These are phyloP conservation scores for Sporothrix dimorphospora DNA, from an alignment of 2,329 filamentous ascomycete species.

Conservation along the genomic window DNA sequence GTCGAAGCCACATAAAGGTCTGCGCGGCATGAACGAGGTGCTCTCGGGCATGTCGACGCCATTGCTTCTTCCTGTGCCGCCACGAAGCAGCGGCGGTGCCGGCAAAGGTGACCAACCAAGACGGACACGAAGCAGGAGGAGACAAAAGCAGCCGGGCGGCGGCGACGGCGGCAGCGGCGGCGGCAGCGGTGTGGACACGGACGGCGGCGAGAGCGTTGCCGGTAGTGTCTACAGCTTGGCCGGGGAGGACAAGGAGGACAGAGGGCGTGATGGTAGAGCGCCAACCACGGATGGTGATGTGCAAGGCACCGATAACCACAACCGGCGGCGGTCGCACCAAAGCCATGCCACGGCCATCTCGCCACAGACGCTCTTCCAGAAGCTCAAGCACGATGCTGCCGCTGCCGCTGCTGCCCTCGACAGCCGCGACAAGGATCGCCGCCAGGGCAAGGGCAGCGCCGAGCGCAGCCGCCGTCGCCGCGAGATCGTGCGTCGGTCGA, in stretches of 20 bases:
- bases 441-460: conserved; percentile 37
- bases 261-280: too few relatives aligned
- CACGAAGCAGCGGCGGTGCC: not conserved
- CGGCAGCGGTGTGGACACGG: conserved; percentile 14
- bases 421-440: conserved; percentile 33
- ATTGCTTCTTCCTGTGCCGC: conserved; percentile 49
- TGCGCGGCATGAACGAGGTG: conserved; percentile 64
- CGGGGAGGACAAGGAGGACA: conserved; percentile 46
- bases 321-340: not conserved
- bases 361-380: conserved; percentile 28
- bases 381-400: conserved; percentile 34
- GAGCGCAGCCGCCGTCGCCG: conserved; percentile 51
- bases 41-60: conserved; percentile 61
- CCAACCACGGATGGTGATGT: not conserved
- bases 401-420: not conserved
- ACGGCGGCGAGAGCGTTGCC: conserved; percentile 23
- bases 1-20: conserved; percentile 73
- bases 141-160: not conserved
- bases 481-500: conserved; percentile 55
- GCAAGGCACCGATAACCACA: not conserved
- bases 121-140: not conserved
- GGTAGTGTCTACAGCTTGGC: not conserved
- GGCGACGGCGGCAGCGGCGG: too few relatives aligned
- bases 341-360: conserved; percentile 37
- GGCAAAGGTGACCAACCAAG: not conserved